These are phyloP conservation scores for Mycena kentingensis DNA, from an alignment of 768 basidiomycete species.

Conservation along the genomic window DNA sequence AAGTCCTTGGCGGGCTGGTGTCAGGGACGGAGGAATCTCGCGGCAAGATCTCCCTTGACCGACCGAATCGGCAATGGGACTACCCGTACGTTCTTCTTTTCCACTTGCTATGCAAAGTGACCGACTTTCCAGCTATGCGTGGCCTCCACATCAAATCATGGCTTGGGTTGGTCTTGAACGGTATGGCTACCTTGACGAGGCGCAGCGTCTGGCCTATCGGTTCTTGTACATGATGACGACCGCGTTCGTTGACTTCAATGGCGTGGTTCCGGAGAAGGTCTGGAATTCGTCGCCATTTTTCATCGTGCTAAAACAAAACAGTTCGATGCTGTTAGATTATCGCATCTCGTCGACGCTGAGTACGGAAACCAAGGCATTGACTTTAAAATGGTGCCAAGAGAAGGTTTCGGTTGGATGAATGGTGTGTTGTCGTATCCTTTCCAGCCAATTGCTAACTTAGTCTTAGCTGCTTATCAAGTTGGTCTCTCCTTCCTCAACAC, in stretches of 20 bases:
- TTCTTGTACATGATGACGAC: slow-evolving; percentile 99
- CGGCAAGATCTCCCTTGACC: slow-evolving; percentile 91
- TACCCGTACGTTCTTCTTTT: slow-evolving; percentile 70
- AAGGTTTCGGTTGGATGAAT: slow-evolving; percentile 99
- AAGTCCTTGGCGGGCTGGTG: slow-evolving; percentile 92
- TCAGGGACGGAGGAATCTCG: slow-evolving; percentile 96
- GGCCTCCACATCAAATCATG: slow-evolving; percentile 99
- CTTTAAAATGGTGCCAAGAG: slow-evolving; percentile 95
- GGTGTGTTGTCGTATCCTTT: slow-evolving; percentile 47
- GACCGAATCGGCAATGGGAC: slow-evolving; percentile 99
- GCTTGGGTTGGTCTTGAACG: slow-evolving; percentile 96
- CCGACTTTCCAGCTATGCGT: slow-evolving; percentile 30
- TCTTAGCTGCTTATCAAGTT: slow-evolving; percentile 88
- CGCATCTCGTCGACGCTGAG: slow-evolving; percentile 95
- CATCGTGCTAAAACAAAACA: too few relatives aligned
- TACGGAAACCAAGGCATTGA: slow-evolving; percentile 96
- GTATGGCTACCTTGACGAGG: slow-evolving; percentile 93
- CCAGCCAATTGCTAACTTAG: slow-evolving; percentile 2
- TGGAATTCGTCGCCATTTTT: too few relatives aligned
- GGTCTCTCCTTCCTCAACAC: slow-evolving; percentile 92
- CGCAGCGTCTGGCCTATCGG: slow-evolving; percentile 89
- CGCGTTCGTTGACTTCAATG: slow-evolving; percentile 95
- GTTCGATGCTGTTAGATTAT: slow-evolving; percentile 96
- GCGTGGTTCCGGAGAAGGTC: slow-evolving; percentile 91
- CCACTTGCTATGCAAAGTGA: neutral